phyloP scores from a whole-genome alignment of 169 alveolate genomes.

The Plasmodium billcollinsi region DNA sequence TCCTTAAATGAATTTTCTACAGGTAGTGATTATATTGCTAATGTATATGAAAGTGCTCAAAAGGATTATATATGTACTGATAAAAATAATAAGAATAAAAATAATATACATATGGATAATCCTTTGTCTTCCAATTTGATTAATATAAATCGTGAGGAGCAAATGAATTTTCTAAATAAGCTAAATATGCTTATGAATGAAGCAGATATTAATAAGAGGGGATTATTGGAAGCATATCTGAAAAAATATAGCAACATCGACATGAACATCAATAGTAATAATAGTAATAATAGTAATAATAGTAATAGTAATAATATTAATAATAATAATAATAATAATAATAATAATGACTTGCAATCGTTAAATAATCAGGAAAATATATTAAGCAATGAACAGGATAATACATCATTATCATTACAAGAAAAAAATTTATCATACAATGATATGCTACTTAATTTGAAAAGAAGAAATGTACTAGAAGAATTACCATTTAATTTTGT shows the following conservation, averaged over 20 bases:
- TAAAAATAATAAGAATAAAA: slow-evolving; percentile 2
- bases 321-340: not conserved
- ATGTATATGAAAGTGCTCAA: slow-evolving; percentile 9
- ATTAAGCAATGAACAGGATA: not conserved
- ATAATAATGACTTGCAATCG: not conserved
- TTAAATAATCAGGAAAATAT: not conserved
- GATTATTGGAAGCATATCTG: no score
- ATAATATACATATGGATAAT: slow-evolving; percentile 5
- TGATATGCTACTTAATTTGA: not conserved
- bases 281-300: not conserved
- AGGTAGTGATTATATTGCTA: not conserved
- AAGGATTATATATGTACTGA: not conserved
- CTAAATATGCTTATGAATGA: no score
- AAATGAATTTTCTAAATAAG: not conserved
- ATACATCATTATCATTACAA: not conserved
- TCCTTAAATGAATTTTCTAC: not conserved
- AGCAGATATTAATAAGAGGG: no score
- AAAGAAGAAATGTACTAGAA: not conserved
- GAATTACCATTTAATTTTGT: slow-evolving; percentile 13
- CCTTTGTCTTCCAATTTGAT: slow-evolving; percentile 5
- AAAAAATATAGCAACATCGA: no score
- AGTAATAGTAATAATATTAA: no score
- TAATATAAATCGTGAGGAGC: slow-evolving; percentile 11
- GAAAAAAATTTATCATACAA: slow-evolving; percentile 1
- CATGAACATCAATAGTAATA: not conserved